Conservation (phyloP, 116 monocot genomes). For the Posidonia oceanica region DNA sequence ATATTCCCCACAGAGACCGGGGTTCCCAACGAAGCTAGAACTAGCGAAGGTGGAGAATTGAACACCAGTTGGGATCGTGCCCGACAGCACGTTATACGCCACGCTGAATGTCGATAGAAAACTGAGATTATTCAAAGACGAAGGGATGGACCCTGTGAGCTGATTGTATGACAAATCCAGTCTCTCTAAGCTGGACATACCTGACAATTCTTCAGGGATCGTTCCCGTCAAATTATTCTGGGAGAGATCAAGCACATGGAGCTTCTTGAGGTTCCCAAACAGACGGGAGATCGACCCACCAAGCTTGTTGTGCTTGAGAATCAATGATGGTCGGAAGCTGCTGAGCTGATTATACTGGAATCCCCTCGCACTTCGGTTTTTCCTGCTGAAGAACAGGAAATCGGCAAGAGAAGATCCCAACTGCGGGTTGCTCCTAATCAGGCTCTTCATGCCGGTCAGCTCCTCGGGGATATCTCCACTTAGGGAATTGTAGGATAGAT, state of each 20-base stretch:
- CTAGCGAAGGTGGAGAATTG: conserved; percentile 51
- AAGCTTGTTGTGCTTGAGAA: conserved; percentile 38
- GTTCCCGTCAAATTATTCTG: conserved; percentile 35
- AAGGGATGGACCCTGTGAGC: conserved; percentile 47
- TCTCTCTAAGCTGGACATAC: conserved; percentile 33
- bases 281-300: conserved; percentile 35
- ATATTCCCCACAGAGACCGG: conserved; percentile 18
- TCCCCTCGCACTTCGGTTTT: conserved; percentile 12
- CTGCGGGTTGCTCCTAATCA: conserved; percentile 15
- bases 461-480: conserved; percentile 41
- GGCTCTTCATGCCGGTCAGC: conserved; percentile 32
- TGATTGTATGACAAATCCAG: conserved; percentile 55
- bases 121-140: conserved; percentile 31
- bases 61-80: conserved; percentile 30
- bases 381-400: conserved; percentile 38
- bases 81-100: conserved; percentile 42
- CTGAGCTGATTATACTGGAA: conserved; percentile 43
- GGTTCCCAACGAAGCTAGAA: conserved; percentile 36
- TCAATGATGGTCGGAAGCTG: conserved; percentile 47
- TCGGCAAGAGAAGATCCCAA: conserved; percentile 6
- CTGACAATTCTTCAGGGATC: conserved; percentile 35
- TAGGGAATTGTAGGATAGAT: conserved; percentile 74
- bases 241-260: conserved; percentile 41
- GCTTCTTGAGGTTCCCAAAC: conserved; percentile 26
- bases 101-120: conserved; percentile 53